Percentiles rank a stretch among this genome's conserved stretches.
These are phyloP conservation scores for Aurifilum marmelostoma DNA, from an alignment of 2,329 filamentous ascomycete species.

Conservation along the genomic window DNA sequence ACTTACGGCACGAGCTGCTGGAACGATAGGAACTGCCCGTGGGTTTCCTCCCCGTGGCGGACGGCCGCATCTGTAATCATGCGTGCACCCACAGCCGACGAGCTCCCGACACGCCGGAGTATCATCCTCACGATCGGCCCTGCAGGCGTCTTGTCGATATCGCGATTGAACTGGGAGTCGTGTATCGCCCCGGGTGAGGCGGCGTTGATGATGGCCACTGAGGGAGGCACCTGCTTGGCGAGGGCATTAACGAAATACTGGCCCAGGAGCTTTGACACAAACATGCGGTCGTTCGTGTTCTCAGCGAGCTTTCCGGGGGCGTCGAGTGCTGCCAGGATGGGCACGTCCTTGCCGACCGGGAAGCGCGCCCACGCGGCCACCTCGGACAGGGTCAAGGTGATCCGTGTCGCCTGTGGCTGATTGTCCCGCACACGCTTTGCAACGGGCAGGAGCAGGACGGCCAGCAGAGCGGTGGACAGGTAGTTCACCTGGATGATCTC, in stretches of 20 bases:
- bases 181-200: background rate
- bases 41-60: slow-evolving; percentile 27
- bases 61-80: slow-evolving; percentile 29
- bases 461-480: slow-evolving; percentile 52
- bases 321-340: background rate
- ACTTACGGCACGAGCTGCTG: slow-evolving; percentile 30
- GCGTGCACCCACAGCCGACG: slow-evolving; percentile 29
- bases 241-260: slow-evolving; percentile 38
- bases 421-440: slow-evolving; percentile 39
- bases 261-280: slow-evolving; percentile 35
- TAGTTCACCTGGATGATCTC: slow-evolving; percentile 53
- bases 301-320: background rate
- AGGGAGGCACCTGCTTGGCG: slow-evolving; percentile 19
- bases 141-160: slow-evolving; percentile 6
- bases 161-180: slow-evolving; percentile 18
- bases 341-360: slow-evolving; percentile 21
- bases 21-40: slow-evolving; percentile 32
- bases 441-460: slow-evolving; percentile 50
- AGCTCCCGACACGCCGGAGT: background rate
- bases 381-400: slow-evolving; percentile 36
- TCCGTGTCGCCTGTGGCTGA: background rate
- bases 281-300: slow-evolving; percentile 28
- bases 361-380: slow-evolving; percentile 31
- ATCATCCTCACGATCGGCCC: slow-evolving; percentile 11
- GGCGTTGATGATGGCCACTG: too few relatives aligned